Evolutionary conservation across 164 flowering plant genomes (phyloP).

Genomic region (Vitis cinerea): DNA sequence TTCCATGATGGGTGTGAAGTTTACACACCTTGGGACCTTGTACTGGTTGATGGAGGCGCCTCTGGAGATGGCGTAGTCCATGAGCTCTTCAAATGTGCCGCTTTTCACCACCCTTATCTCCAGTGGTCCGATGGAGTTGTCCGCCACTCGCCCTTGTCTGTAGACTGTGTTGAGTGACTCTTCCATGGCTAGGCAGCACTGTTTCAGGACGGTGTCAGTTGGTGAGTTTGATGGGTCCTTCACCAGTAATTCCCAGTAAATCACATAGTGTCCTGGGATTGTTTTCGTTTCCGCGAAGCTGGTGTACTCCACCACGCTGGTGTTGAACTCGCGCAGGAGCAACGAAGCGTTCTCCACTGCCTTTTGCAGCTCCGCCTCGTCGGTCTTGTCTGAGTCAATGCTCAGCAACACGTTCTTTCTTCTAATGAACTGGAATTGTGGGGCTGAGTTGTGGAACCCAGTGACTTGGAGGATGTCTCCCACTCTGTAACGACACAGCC

Average conservation of each 20-base stretch:
- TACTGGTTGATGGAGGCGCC: conserved; percentile 87
- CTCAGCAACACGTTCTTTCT: conserved; percentile 70
- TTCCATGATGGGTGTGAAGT: conserved; percentile 63
- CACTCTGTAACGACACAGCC: conserved; percentile 63
- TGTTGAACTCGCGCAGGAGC: conserved; percentile 33
- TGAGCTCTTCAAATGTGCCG: conserved; percentile 80
- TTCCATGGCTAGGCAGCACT: conserved; percentile 73
- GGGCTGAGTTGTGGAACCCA: conserved; percentile 67
- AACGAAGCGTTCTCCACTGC: conserved; percentile 52
- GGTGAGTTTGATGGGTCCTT: conserved; percentile 37
- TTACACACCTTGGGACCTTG: conserved; percentile 80
- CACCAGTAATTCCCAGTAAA: conserved; percentile 64
- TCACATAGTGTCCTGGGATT: conserved; percentile 79
- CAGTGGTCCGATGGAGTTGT: conserved; percentile 67
- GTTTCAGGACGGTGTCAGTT: conserved; percentile 30
- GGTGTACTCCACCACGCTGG: conserved; percentile 71
- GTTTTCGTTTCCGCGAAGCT: conserved; percentile 66
- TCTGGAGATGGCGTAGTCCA: conserved; percentile 81
- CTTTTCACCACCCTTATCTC: conserved; percentile 66
- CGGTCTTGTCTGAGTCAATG: conserved; percentile 81
- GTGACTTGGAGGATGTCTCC: conserved; percentile 70
- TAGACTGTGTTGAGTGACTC: conserved; percentile 75
- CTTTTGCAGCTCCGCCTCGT: conserved; percentile 69
- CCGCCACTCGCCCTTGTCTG: conserved; percentile 65
- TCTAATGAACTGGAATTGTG: conserved; percentile 58